Evolutionary conservation across 768 basidiomycete genomes (phyloP).

Genomic region (Leccinum incarnatum): DNA sequence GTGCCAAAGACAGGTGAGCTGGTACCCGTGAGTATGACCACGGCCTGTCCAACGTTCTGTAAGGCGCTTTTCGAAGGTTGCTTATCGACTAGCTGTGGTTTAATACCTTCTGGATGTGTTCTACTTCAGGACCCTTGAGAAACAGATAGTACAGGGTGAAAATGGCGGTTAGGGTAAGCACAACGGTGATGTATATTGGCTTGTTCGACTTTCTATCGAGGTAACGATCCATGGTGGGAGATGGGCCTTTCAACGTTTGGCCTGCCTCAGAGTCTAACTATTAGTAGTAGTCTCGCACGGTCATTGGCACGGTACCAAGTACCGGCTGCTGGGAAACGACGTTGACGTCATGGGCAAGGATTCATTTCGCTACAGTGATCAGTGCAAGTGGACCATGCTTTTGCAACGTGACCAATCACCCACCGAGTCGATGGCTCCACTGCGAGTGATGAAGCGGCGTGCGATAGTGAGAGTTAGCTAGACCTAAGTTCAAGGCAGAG

Average conservation of each 20-base stretch:
- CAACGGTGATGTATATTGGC: conserved; percentile 13
- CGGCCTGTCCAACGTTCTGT: conserved; percentile 39
- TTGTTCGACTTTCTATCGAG: conserved; percentile 22
- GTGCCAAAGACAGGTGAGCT: conserved; percentile 60
- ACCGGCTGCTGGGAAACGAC: neutral
- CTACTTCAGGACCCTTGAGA: conserved; percentile 16
- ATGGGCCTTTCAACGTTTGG: neutral
- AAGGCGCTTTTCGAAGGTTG: neutral
- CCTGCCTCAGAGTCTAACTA: neutral
- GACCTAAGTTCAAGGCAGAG: neutral
- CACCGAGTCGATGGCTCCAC: neutral
- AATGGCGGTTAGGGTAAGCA: conserved; percentile 10
- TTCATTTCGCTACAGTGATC: neutral
- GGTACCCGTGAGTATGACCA: conserved; percentile 56
- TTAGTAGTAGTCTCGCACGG: neutral
- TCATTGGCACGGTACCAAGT: neutral
- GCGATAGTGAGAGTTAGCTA: neutral
- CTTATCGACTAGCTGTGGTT: neutral
- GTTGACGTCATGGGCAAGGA: neutral
- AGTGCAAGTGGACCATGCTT: neutral
- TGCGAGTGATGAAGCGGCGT: neutral
- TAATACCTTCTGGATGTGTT: conserved; percentile 23
- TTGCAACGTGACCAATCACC: neutral
- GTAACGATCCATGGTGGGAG: conserved; percentile 22
- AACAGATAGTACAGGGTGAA: conserved; percentile 23